Conservation (phyloP, 345 rosid genomes). For the Acer negundo region DNA sequence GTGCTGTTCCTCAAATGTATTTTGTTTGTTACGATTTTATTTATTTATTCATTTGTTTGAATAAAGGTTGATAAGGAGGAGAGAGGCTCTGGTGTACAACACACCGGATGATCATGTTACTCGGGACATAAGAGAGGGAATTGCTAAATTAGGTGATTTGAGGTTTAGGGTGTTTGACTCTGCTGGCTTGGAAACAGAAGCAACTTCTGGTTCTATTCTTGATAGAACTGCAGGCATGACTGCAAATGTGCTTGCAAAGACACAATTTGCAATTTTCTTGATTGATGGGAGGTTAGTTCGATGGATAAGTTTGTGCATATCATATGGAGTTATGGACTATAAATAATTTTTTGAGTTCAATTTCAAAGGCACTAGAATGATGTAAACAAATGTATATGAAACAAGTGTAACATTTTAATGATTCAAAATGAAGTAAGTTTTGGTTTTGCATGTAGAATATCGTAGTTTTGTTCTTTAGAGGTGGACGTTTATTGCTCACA, state of each 20-base stretch:
- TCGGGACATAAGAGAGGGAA: constrained; percentile 89
- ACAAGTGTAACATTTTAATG: background rate
- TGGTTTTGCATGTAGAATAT: background rate
- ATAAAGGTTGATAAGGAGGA: constrained; percentile 76
- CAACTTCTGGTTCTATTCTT: constrained; percentile 81
- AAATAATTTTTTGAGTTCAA: background rate
- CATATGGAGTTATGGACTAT: constrained; percentile 4
- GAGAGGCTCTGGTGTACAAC: constrained; percentile 93
- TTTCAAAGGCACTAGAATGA: background rate
- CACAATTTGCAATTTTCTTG: constrained; percentile 77
- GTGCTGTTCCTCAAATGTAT: background rate
- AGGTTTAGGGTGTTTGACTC: constrained; percentile 89
- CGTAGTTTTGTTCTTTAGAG: background rate
- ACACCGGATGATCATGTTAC: constrained; percentile 96
- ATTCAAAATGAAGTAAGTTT: background rate
- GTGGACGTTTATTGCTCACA: background rate
- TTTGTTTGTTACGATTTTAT: background rate
- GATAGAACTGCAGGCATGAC: constrained; percentile 84
- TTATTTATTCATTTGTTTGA: background rate
- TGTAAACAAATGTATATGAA: background rate
- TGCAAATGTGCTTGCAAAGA: constrained; percentile 76
- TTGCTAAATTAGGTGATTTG: constrained; percentile 86
- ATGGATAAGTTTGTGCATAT: background rate
- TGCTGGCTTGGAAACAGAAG: constrained; percentile 95
- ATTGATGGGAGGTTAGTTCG: constrained; percentile 72